These are phyloP conservation scores for Garcia nutans DNA, from an alignment of 345 rosid genomes.

Conservation along the genomic window DNA sequence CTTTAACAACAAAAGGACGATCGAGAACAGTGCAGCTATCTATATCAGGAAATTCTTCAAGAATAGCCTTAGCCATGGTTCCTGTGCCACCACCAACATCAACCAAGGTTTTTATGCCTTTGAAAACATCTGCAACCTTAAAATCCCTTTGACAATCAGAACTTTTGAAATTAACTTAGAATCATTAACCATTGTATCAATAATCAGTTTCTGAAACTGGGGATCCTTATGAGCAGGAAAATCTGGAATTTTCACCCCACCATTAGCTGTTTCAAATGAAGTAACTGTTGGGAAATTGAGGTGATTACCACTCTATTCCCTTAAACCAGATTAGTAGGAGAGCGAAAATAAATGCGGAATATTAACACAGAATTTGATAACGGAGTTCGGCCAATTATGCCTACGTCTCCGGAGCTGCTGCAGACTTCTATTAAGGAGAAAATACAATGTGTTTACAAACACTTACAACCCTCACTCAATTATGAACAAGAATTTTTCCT, in stretches of 20 bases:
- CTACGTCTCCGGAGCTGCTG: too few species aligned
- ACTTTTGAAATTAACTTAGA: constrained; percentile 10
- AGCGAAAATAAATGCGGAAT: too few species aligned
- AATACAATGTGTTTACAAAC: too few species aligned
- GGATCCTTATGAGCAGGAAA: neutral
- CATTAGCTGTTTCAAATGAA: constrained; percentile 14
- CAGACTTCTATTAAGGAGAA: too few species aligned
- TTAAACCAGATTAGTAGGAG: too few species aligned
- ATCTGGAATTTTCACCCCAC: constrained; percentile 23
- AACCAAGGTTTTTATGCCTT: constrained; percentile 19
- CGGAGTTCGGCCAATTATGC: too few species aligned
- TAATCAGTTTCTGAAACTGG: neutral
- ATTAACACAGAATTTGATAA: too few species aligned
- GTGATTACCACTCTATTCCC: too few species aligned
- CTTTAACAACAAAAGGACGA: constrained; percentile 27
- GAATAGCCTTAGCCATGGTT: constrained; percentile 9
- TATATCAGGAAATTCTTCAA: constrained; percentile 11
- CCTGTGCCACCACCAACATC: constrained; percentile 27
- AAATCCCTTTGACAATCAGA: constrained; percentile 12
- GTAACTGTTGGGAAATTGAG: too few species aligned
- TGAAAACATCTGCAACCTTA: constrained; percentile 10
- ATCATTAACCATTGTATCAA: constrained; percentile 35
- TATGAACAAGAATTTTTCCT: too few species aligned
- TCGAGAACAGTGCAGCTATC: constrained; percentile 24
- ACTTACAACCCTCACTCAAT: too few species aligned